A percentile compares a stretch with the other conserved stretches of the same genome.
These are phyloP conservation scores for Ormosia semicastrata DNA, from an alignment of 306 rosid genomes.

Conservation along the genomic window DNA sequence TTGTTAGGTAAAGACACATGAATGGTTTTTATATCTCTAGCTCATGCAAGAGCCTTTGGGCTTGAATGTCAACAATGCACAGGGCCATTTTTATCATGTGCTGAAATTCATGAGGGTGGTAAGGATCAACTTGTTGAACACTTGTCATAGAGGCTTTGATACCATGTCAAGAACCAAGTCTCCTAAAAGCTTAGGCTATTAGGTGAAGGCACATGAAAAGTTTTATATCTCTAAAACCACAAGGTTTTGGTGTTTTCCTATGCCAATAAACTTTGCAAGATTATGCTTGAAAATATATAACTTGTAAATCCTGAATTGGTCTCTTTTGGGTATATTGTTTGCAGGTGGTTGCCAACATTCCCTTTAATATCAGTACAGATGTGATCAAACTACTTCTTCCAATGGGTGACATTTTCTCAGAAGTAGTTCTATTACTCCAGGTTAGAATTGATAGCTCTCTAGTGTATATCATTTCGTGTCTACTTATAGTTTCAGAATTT, in stretches of 20 bases:
- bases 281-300: constrained; percentile 7
- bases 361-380: constrained; percentile 82
- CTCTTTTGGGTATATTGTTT: constrained; percentile 13
- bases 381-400: constrained; percentile 87
- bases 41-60: neutral
- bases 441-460: constrained; percentile 38
- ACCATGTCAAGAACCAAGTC: neutral
- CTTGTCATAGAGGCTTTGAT: too few species aligned
- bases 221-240: neutral
- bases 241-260: neutral
- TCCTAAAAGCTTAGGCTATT: neutral
- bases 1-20: neutral
- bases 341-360: constrained; percentile 89
- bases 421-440: constrained; percentile 83
- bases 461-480: neutral
- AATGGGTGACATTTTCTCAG: constrained; percentile 89
- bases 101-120: too few species aligned
- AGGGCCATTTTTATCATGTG: too few species aligned
- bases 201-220: neutral
- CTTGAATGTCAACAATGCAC: neutral
- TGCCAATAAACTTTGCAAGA: constrained; percentile 5
- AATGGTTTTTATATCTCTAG: neutral
- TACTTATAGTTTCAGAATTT: neutral
- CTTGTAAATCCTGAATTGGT: constrained; percentile 17
- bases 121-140: too few species aligned